Base-by-base conservation (phyloP, 352 stramenopile genomes). In the Globisporangium yorkense region DNA sequence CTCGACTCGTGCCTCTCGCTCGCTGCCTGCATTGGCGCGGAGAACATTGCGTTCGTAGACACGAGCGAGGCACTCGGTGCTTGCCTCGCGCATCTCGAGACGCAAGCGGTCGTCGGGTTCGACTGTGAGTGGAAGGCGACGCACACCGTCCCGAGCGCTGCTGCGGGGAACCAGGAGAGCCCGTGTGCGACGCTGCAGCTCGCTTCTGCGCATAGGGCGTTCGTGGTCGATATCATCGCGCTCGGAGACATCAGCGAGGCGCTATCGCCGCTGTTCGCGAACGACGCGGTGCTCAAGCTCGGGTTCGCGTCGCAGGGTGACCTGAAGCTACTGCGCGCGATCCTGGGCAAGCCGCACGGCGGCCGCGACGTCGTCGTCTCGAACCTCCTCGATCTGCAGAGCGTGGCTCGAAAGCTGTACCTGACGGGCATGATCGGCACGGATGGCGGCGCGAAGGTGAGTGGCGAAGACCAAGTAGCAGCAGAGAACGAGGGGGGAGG, bases 121-220 rank as follows among this genome's bases (percentile, higher is more conserved):
- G 84, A 93, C 66, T 89, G 77, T 18, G 84, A 93, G 59, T 93
- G 84, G 84, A 88, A 87, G 33, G 61, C 75, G 8, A 59, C 71
- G n/a, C 71, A 82, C 27, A 62, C 70, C 40, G 65, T 63, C 12
- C 10, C 47, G 12, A 44, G n/a, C 9, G 24, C 15, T 1, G 41
- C 65, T 39, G 48, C 29, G 1, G 20, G 53, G 1, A 43, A 58
- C n/a, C 37, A 48, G 3, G 47, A 39, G 29, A 71, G 72, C 5
- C 73, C 74, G 2, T 90, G 80, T 56, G 78, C 83, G 21, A 60
- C 89, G 31, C 18, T 91, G 44, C 84, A 93, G 60, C 49, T 93
- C 46, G 75, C 84, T n/a, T 88, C 79, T 2, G 56, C 59, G 7
- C 59, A 76, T 8, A 75, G 74, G 15, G 77, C 68, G 10, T 93